Percentiles rank a stretch among this genome's conserved stretches.
Conservation (phyloP, 495 filamentous ascomycete genomes). For the Astrocystis sublimbata region DNA sequence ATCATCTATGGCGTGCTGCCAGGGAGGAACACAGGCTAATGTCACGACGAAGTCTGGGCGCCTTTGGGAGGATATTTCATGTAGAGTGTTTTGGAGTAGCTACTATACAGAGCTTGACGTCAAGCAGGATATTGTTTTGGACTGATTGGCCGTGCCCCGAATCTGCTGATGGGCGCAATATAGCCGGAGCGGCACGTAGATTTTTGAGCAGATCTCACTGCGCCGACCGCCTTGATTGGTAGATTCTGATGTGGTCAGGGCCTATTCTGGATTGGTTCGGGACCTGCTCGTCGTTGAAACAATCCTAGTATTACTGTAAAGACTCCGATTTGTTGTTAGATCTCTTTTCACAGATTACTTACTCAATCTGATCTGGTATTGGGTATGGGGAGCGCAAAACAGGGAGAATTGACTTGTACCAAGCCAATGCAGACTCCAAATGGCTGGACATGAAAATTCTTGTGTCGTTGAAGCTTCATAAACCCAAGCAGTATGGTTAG, state of each 20-base stretch:
- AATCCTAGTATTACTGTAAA: not conserved
- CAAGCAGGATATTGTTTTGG: not conserved
- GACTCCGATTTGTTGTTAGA: not conserved
- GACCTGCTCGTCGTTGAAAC: not conserved
- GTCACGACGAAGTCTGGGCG: conserved; percentile 20
- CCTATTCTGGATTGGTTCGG: not conserved
- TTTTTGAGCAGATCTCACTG: not conserved
- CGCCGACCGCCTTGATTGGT: not conserved
- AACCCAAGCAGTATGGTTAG: too few species aligned
- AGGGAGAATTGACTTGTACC: not conserved
- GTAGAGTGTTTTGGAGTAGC: conserved; percentile 3
- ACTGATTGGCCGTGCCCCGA: not conserved
- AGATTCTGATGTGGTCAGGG: not conserved
- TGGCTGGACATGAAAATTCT: not conserved
- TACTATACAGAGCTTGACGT: not conserved
- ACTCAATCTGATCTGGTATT: not conserved
- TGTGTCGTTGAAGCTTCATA: not conserved
- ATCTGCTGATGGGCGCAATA: conserved; percentile 12
- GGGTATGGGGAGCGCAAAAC: not conserved
- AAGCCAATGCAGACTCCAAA: not conserved
- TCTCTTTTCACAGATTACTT: not conserved
- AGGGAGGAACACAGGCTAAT: conserved; percentile 19
- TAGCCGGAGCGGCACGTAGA: conserved; percentile 15
- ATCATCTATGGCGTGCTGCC: conserved; percentile 1
- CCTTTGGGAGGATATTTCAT: conserved; percentile 18